Percentiles rank a stretch among this genome's conserved stretches.
These are phyloP conservation scores for Picochlorum costavermella DNA, from an alignment of 139 green algal species.

Conservation along the genomic window DNA sequence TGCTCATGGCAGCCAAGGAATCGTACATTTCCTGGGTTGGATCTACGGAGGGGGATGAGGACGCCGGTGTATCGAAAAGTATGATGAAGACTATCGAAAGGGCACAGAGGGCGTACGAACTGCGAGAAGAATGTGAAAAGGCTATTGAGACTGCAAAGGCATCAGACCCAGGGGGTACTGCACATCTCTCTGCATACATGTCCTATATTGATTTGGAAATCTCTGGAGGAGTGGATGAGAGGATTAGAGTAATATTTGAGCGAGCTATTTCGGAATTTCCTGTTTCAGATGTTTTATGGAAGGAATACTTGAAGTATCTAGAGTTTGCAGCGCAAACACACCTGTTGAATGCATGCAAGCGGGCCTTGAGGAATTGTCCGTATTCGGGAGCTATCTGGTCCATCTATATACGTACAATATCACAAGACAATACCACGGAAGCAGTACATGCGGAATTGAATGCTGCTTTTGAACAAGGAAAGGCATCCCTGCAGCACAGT, in stretches of 20 bases:
- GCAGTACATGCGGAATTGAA: too few species aligned
- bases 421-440: constrained; percentile 15
- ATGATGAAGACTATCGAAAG: background rate
- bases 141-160: constrained; percentile 27
- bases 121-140: constrained; percentile 47
- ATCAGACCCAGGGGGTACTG: constrained; percentile 19
- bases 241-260: constrained; percentile 67
- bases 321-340: constrained; percentile 35
- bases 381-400: constrained; percentile 72
- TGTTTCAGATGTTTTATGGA: constrained; percentile 68
- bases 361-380: constrained; percentile 73
- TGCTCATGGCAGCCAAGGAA: constrained; percentile 30
- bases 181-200: constrained; percentile 63
- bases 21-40: constrained; percentile 49
- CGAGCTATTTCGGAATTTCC: constrained; percentile 71
- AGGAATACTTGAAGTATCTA: constrained; percentile 64
- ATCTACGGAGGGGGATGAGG: background rate
- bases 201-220: constrained; percentile 63
- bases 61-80: background rate
- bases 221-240: constrained; percentile 31
- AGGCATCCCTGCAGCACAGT: too few species aligned
- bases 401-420: constrained; percentile 29
- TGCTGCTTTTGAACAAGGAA: too few species aligned
- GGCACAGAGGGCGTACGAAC: constrained; percentile 29
- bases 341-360: constrained; percentile 33